These are phyloP conservation scores for Graphilbum fragrans DNA, from an alignment of 2,329 filamentous ascomycete species.

Conservation along the genomic window DNA sequence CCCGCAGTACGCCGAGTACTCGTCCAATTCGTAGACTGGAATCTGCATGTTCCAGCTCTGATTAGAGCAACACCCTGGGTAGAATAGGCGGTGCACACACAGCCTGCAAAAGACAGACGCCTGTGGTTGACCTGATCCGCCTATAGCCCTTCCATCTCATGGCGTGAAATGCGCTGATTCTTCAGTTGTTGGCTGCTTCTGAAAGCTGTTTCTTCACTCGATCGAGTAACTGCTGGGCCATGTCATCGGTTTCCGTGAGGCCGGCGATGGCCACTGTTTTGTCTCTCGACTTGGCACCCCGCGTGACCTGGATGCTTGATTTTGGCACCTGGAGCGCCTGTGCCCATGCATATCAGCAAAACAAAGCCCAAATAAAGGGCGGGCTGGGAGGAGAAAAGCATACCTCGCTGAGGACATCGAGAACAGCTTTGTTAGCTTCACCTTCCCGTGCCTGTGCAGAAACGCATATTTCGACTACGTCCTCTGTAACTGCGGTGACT, in stretches of 20 bases:
- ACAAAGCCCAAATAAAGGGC: neutral
- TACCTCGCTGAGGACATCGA: slow-evolving; percentile 49
- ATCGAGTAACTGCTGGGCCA: slow-evolving; percentile 3
- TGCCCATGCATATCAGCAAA: neutral
- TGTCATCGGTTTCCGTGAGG: slow-evolving; percentile 3
- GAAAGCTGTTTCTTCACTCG: slow-evolving; percentile 5
- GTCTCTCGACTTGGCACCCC: slow-evolving; percentile 50
- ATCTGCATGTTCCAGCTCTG: too few species aligned
- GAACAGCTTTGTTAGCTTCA: slow-evolving; percentile 56
- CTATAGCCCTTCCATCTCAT: too few species aligned
- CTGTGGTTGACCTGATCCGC: too few species aligned
- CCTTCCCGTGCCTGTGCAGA: slow-evolving; percentile 53
- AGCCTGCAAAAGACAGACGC: too few species aligned
- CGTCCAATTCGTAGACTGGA: too few species aligned
- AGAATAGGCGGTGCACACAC: too few species aligned
- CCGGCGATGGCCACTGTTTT: slow-evolving; percentile 43
- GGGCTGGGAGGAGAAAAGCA: neutral
- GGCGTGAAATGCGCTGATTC: neutral
- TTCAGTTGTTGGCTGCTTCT: slow-evolving; percentile 1
- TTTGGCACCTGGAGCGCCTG: slow-evolving; percentile 50
- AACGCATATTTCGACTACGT: slow-evolving; percentile 52
- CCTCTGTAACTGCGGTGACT: slow-evolving; percentile 40
- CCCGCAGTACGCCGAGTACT: too few species aligned
- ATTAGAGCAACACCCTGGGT: too few species aligned
- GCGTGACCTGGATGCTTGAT: slow-evolving; percentile 48